phyloP scores from a whole-genome alignment of 805 yeast genomes.

The Saccharomyces mikatae region DNA sequence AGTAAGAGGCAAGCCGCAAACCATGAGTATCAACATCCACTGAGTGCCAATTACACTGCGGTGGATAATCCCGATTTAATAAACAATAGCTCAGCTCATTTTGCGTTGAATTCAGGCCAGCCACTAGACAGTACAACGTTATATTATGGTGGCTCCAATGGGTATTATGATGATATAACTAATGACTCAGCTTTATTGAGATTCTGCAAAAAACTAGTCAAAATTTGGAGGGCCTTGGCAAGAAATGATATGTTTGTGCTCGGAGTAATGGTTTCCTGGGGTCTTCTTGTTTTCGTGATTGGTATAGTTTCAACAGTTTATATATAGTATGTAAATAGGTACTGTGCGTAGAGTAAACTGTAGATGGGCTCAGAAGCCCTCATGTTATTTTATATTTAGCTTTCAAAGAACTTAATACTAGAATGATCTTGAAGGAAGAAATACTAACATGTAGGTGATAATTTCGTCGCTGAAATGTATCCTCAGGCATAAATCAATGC shows the following conservation, averaged over 20 bases:
- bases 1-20: background rate
- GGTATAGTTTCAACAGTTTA: slow-evolving; percentile 6
- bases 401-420: too few species aligned
- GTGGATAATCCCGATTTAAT: background rate
- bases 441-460: too few species aligned
- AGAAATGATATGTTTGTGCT: slow-evolving; percentile 12
- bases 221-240: slow-evolving; percentile 13
- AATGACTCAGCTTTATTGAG: background rate
- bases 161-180: background rate
- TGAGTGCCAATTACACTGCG: background rate
- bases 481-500: too few species aligned
- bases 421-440: too few species aligned
- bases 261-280: slow-evolving; percentile 14
- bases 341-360: background rate
- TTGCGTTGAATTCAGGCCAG: background rate
- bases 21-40: background rate
- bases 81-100: background rate
- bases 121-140: background rate
- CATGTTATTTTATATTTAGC: too few species aligned
- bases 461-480: too few species aligned
- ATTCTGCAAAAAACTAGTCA: slow-evolving; percentile 3
- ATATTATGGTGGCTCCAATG: background rate
- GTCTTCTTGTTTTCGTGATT: slow-evolving; percentile 8
- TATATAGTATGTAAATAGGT: background rate
- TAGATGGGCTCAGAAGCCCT: background rate